Evolutionary conservation across 192 early-diverging fungal species (phyloP).

Genomic region (Backusella mclennaniae): DNA sequence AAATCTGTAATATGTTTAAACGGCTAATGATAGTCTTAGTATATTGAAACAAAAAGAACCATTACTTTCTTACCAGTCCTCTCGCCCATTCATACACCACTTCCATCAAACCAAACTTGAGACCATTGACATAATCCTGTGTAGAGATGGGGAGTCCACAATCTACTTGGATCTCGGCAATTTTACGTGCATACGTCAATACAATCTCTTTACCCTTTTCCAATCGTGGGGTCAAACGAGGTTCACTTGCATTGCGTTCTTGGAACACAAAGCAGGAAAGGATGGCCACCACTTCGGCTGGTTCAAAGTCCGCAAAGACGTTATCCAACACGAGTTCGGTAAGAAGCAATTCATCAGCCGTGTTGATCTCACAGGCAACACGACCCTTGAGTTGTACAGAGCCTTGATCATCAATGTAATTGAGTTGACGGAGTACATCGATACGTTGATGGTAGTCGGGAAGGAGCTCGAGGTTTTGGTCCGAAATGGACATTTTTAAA

Average conservation of each 20-base stretch:
- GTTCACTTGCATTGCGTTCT: constrained; percentile 75
- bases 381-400: constrained; percentile 95
- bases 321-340: constrained; percentile 96
- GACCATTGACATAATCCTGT: constrained; percentile 36
- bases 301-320: constrained; percentile 83
- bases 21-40: constrained; percentile 25
- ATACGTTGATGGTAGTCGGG: constrained; percentile 92
- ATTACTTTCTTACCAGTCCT: constrained; percentile 55
- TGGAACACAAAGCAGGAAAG: constrained; percentile 95
- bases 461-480: constrained; percentile 89
- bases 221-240: constrained; percentile 65
- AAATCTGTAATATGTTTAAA: constrained; percentile 91
- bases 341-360: constrained; percentile 90
- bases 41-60: too few species aligned
- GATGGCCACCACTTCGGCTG: constrained; percentile 91
- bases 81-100: constrained; percentile 98
- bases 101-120: constrained; percentile 90
- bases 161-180: constrained; percentile 71
- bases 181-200: constrained; percentile 59
- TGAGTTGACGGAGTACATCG: constrained; percentile 77
- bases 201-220: constrained; percentile 64
- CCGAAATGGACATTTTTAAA: constrained; percentile 76
- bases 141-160: constrained; percentile 57
- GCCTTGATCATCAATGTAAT: constrained; percentile 79
- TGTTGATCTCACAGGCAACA: constrained; percentile 97